Evolutionary conservation across 495 filamentous ascomycete genomes (phyloP).

Genomic region (Apiosordaria backusii): DNA sequence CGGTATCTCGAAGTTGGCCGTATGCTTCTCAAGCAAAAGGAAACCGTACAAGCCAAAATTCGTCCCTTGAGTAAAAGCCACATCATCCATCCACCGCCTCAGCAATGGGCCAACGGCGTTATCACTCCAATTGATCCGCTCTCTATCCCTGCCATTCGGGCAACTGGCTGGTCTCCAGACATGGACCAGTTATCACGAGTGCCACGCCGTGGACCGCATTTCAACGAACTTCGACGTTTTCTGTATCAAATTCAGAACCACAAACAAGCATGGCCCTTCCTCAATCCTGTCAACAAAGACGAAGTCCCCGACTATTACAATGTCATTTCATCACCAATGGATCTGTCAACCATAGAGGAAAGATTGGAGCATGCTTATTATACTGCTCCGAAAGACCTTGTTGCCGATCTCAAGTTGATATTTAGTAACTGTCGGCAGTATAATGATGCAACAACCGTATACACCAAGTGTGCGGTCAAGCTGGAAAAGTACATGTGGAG

Average conservation of each 20-base stretch:
- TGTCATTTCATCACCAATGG: conserved; percentile 93
- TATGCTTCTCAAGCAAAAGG: conserved; percentile 96
- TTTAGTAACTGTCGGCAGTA: conserved; percentile 91
- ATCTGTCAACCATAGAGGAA: conserved; percentile 86
- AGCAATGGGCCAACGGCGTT: conserved; percentile 57
- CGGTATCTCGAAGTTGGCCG: conserved; percentile 83
- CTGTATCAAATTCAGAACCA: conserved; percentile 93
- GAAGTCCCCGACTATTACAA: conserved; percentile 96
- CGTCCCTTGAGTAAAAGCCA: conserved; percentile 80
- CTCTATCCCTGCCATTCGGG: conserved; percentile 74
- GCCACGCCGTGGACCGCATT: conserved; percentile 90
- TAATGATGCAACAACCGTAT: conserved; percentile 88
- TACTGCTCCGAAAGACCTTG: conserved; percentile 78
- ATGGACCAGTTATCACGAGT: conserved; percentile 93
- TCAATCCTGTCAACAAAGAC: conserved; percentile 84
- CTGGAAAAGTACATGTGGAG: conserved; percentile 94
- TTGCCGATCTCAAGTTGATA: conserved; percentile 80
- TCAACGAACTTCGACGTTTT: conserved; percentile 81
- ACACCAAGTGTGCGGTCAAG: conserved; percentile 89
- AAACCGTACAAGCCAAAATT: conserved; percentile 85
- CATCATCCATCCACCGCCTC: conserved; percentile 76
- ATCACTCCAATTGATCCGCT: conserved; percentile 69
- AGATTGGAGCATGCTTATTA: conserved; percentile 88
- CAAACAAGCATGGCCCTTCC: conserved; percentile 86
- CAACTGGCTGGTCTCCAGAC: conserved; percentile 87